Base-by-base conservation (phyloP, 306 rosid genomes). In the Lathyrus tuberosus region DNA sequence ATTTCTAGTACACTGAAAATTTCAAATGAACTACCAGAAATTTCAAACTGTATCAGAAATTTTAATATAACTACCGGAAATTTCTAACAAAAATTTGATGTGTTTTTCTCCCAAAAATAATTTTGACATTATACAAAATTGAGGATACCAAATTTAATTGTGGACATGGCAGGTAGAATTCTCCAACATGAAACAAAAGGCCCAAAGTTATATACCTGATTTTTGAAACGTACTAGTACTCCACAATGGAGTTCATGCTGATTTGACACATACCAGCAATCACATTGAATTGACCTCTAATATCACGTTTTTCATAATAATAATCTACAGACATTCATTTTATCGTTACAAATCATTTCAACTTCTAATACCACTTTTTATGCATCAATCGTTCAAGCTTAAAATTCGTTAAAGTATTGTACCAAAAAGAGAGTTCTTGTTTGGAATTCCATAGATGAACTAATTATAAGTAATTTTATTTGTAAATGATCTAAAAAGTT, bases 251-350 rank as follows among this genome's bases (percentile, higher is more conserved):
- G 11, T 16, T 48, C 11, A 52, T 52, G 58, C n/a, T 10, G 40
- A 60, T 35, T 15, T 24, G 33, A 62, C 67, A 11, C 17, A 6
- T 6, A 58, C 38, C 41, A 43, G 5, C n/a, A 63, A 1, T 57
- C 64, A 65, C 57, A 13, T 20, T 28, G 20, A 43, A 48, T 14
- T 44, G 20, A 47, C 5, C 44, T 60, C 22, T 30, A 42, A 16
- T 4, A 5, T 38, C 79, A 68, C 72, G 62, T 73, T 67, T 67
- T 61, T 35, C 46, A 59, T 30, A 28, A 6, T 2, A 33, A 31
- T 33, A 33, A 33, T 33, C 6, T n/a, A 12, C 3, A 5, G 14
- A 15, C 24, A 52, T 18, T 16, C 12, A 49, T 17, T 49, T 52
- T 20, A 52, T 20, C 33, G 10, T 10, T 24, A 51, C 58, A 18